These are phyloP conservation scores for Chenopodium suecicum DNA, from an alignment of 148 eudicot genomes.

Conservation along the genomic window DNA sequence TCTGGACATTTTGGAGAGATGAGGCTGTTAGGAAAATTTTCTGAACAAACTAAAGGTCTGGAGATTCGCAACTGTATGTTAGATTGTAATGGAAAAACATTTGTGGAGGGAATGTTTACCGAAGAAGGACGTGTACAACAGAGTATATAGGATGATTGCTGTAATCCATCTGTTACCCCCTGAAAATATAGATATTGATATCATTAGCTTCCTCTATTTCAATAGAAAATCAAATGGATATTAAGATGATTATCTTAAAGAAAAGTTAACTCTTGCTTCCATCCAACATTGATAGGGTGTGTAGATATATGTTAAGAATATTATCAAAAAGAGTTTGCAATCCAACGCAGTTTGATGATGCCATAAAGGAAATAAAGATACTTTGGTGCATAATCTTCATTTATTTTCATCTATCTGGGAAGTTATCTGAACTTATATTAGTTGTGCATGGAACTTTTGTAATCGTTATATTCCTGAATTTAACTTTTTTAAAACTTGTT, in stretches of 20 bases:
- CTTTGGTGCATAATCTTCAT: too few relatives aligned
- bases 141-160: not conserved
- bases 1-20: not conserved
- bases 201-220: not conserved
- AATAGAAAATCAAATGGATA: too few relatives aligned
- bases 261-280: not conserved
- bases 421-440: too few relatives aligned
- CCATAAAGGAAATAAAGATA: not conserved
- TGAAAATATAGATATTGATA: not conserved
- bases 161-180: not conserved
- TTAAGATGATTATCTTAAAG: too few relatives aligned
- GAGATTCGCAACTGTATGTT: not conserved
- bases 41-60: not conserved
- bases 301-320: not conserved
- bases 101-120: not conserved
- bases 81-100: not conserved
- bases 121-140: not conserved
- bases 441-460: too few relatives aligned
- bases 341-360: not conserved
- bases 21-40: not conserved
- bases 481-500: too few relatives aligned
- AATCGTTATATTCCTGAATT: too few relatives aligned
- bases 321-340: not conserved
- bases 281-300: not conserved
- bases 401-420: too few relatives aligned